These are phyloP conservation scores for Mikania micrantha DNA, from an alignment of 129 eudicot species.

Conservation along the genomic window DNA sequence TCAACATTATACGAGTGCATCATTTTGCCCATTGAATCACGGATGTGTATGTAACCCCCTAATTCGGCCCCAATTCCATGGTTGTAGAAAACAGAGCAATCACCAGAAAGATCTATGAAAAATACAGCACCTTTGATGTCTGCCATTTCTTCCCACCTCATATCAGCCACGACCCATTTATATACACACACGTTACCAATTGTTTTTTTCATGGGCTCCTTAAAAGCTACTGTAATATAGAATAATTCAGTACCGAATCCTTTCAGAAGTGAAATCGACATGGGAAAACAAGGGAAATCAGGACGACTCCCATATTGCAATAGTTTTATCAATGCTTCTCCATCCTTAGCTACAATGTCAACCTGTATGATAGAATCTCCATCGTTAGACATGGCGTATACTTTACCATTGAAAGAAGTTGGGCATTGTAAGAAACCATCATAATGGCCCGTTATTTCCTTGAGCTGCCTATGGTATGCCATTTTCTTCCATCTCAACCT, in stretches of 20 bases:
- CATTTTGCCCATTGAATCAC: not conserved
- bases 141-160: not conserved
- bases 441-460: not conserved
- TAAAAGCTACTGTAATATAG: not conserved
- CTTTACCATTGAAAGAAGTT: conserved; percentile 11
- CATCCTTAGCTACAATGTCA: not conserved
- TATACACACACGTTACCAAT: not conserved
- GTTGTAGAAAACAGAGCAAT: not conserved
- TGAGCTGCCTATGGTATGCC: conserved; percentile 9
- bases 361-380: not conserved
- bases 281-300: not conserved
- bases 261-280: not conserved
- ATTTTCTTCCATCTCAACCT: conserved; percentile 11
- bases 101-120: not conserved
- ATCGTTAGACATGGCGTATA: not conserved
- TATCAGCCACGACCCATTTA: not conserved
- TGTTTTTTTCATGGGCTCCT: not conserved
- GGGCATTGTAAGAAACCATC: not conserved
- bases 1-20: not conserved
- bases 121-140: not conserved
- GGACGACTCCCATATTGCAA: not conserved
- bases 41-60: conserved; percentile 19
- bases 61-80: not conserved
- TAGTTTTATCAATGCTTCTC: not conserved
- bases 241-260: not conserved